Evolutionary conservation across 306 rosid species (phyloP).

Genomic region (Geum urbanum): DNA sequence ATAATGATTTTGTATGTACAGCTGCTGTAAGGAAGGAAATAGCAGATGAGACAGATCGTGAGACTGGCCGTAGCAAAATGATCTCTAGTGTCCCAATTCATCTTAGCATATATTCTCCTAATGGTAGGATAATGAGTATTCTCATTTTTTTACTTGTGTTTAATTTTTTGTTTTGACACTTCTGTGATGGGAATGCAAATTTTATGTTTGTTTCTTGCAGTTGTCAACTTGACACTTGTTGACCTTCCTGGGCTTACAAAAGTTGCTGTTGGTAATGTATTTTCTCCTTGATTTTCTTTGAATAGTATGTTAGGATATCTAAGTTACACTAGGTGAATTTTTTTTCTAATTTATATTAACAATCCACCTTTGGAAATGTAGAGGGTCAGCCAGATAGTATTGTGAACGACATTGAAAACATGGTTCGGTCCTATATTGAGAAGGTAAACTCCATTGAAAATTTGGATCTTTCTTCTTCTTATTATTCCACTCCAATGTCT

Average conservation of each 20-base stretch:
- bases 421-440: constrained; percentile 93
- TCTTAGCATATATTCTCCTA: constrained; percentile 87
- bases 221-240: constrained; percentile 91
- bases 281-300: not conserved
- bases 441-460: constrained; percentile 48
- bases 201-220: constrained; percentile 44
- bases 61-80: constrained; percentile 80
- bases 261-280: constrained; percentile 80
- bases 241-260: constrained; percentile 98
- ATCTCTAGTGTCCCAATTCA: constrained; percentile 92
- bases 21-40: constrained; percentile 96
- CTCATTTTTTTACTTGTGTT: constrained; percentile 6
- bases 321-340: too few relatives aligned
- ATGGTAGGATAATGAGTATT: constrained; percentile 42
- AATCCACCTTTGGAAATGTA: constrained; percentile 34
- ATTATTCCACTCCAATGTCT: not conserved
- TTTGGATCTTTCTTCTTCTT: constrained; percentile 1
- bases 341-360: constrained; percentile 4
- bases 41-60: constrained; percentile 91
- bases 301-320: too few relatives aligned
- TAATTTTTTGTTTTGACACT: not conserved
- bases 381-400: constrained; percentile 98
- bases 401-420: constrained; percentile 81
- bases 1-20: constrained; percentile 28
- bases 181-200: not conserved